Evolutionary conservation across 768 basidiomycete genomes (phyloP).

Genomic region (Macrolepiota fuliginosa): DNA sequence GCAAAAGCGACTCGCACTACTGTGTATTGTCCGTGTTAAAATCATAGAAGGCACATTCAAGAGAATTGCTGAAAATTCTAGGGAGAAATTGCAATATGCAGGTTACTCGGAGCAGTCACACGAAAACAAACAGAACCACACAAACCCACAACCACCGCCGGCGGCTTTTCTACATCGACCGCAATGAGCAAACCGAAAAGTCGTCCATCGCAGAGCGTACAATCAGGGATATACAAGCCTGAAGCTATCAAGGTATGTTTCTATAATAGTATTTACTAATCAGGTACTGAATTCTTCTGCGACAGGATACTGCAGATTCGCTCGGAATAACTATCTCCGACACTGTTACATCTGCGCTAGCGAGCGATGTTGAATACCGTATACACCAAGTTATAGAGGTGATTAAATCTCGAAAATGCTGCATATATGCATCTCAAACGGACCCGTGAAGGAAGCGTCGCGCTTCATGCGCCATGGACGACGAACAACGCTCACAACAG

Average conservation of each 20-base stretch:
- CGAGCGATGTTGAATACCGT: constrained; percentile 96
- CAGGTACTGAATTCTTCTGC: neutral
- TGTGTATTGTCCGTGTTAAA: too few relatives aligned
- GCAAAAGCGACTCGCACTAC: too few relatives aligned
- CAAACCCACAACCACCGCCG: neutral
- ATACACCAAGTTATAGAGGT: constrained; percentile 95
- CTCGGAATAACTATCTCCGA: constrained; percentile 81
- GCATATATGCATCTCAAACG: neutral
- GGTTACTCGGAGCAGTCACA: neutral
- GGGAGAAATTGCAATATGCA: too few relatives aligned
- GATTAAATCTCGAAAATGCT: constrained; percentile 12
- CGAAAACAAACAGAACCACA: constrained; percentile 8
- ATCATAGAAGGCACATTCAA: too few relatives aligned
- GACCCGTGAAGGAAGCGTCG: constrained; percentile 73
- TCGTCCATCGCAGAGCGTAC: constrained; percentile 43
- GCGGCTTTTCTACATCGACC: neutral
- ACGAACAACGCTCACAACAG: constrained; percentile 83
- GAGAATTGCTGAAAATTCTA: neutral
- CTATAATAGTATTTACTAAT: neutral
- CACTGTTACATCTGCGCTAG: constrained; percentile 76
- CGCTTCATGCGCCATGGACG: constrained; percentile 96
- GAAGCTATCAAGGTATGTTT: constrained; percentile 57
- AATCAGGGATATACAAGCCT: constrained; percentile 61
- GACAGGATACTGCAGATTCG: constrained; percentile 88
- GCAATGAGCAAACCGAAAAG: constrained; percentile 46